These are phyloP conservation scores for Cercophora sp. DNA, from an alignment of 495 filamentous ascomycete species.

Conservation along the genomic window DNA sequence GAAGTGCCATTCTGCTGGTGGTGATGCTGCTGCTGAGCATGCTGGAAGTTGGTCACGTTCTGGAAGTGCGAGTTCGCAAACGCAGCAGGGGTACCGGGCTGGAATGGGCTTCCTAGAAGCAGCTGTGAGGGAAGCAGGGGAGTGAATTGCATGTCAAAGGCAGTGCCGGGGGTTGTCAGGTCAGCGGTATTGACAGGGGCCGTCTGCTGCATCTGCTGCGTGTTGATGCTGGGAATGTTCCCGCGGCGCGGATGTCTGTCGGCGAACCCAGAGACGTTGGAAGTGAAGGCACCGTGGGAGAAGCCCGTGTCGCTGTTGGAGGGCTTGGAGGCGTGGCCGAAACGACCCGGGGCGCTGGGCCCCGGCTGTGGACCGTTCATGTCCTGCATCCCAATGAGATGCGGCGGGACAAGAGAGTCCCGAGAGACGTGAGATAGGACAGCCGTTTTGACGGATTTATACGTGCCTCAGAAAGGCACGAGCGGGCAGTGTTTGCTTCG, in stretches of 20 bases:
- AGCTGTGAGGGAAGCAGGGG: slow-evolving; percentile 91
- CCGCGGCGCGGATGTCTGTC: slow-evolving; percentile 76
- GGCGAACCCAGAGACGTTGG: slow-evolving; percentile 73
- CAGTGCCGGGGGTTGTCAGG: slow-evolving; percentile 81
- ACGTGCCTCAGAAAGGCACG: slow-evolving; percentile 52
- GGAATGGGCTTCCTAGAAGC: slow-evolving; percentile 92
- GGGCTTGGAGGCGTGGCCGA: slow-evolving; percentile 66
- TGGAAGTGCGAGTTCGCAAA: slow-evolving; percentile 91
- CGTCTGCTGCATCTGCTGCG: slow-evolving; percentile 50
- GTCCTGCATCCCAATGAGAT: slow-evolving; percentile 85
- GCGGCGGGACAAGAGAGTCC: slow-evolving; percentile 74
- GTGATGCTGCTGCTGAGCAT: slow-evolving; percentile 57
- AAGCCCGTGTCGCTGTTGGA: slow-evolving; percentile 81
- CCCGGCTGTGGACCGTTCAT: slow-evolving; percentile 59
- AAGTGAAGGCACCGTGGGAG: slow-evolving; percentile 83
- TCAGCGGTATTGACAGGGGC: slow-evolving; percentile 52
- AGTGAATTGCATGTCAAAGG: slow-evolving; percentile 97
- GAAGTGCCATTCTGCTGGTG: slow-evolving; percentile 52
- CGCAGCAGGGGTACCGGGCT: slow-evolving; percentile 84
- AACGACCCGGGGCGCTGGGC: slow-evolving; percentile 53
- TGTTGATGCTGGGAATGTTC: slow-evolving; percentile 94
- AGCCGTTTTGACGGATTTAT: slow-evolving; percentile 65
- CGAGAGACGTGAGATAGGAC: slow-evolving; percentile 60
- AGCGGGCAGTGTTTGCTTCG: slow-evolving; percentile 23
- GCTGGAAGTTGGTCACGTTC: slow-evolving; percentile 72